Conservation (phyloP, 1,284 basidiomycete genomes). For the Puccinia coronata region DNA sequence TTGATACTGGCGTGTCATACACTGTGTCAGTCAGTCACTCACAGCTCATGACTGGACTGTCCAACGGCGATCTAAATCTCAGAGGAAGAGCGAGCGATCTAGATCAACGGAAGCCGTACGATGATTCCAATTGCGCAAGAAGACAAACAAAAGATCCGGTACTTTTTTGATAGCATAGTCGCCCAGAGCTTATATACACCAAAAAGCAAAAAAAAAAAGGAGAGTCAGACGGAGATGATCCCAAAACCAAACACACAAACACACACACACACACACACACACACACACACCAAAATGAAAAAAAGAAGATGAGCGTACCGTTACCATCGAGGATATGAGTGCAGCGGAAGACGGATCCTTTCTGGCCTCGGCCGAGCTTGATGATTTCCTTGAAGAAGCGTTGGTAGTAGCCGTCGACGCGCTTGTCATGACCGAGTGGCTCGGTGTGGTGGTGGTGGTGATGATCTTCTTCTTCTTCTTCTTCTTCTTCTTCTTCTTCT, state of each 20-base stretch:
- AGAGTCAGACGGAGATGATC: too few relatives aligned
- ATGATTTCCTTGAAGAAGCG: constrained; percentile 85
- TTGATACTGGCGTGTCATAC: too few relatives aligned
- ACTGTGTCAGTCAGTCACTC: neutral
- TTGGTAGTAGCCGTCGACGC: constrained; percentile 62
- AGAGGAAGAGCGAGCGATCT: neutral
- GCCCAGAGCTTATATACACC: constrained; percentile 14
- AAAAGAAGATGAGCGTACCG: constrained; percentile 17
- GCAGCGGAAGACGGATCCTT: constrained; percentile 82
- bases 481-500: too few relatives aligned
- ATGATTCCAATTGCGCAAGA: too few relatives aligned
- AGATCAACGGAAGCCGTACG: too few relatives aligned
- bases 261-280: too few relatives aligned
- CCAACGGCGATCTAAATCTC: constrained; percentile 42
- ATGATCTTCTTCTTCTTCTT: neutral
- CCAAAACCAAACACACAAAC: too few relatives aligned
- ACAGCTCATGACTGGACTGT: constrained; percentile 44
- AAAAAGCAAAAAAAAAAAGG: neutral
- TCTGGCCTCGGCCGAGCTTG: constrained; percentile 84
- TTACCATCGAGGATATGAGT: constrained; percentile 41
- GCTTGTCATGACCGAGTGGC: constrained; percentile 49
- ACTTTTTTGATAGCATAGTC: constrained; percentile 46
- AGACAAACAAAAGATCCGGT: neutral
- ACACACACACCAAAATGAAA: neutral
- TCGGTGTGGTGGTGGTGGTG: neutral